phyloP scores from a whole-genome alignment of 306 rosid genomes.

The Ormosia semicastrata region DNA sequence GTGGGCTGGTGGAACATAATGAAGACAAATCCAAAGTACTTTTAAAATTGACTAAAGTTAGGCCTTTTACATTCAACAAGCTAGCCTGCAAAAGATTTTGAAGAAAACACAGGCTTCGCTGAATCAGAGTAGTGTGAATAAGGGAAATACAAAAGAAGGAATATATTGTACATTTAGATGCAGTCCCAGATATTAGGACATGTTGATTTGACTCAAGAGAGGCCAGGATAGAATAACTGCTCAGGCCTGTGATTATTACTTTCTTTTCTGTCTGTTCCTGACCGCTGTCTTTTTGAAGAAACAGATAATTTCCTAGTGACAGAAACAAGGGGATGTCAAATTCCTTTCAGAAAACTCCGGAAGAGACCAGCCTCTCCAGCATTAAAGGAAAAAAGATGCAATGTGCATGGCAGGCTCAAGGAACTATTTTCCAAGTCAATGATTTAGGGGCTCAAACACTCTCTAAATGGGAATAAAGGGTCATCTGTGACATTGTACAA shows the following conservation, averaged over 20 bases:
- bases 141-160: background rate
- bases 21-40: background rate
- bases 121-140: background rate
- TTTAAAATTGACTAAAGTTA: background rate
- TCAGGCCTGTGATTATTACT: background rate
- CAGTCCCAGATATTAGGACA: background rate
- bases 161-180: background rate
- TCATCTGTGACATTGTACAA: no score
- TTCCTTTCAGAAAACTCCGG: background rate
- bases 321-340: background rate
- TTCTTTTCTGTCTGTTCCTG: background rate
- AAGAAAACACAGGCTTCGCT: background rate
- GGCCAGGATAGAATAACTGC: background rate
- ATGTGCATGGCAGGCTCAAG: background rate
- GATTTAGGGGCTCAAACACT: background rate
- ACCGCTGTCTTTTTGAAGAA: background rate
- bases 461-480: background rate
- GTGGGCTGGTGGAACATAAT: background rate
- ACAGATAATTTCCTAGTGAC: background rate
- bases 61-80: background rate
- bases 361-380: background rate
- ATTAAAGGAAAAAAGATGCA: background rate
- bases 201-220: background rate
- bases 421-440: background rate
- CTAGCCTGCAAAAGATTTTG: background rate